Conservation (phyloP, 495 filamentous ascomycete genomes). For the Gamarada debralockiae region DNA sequence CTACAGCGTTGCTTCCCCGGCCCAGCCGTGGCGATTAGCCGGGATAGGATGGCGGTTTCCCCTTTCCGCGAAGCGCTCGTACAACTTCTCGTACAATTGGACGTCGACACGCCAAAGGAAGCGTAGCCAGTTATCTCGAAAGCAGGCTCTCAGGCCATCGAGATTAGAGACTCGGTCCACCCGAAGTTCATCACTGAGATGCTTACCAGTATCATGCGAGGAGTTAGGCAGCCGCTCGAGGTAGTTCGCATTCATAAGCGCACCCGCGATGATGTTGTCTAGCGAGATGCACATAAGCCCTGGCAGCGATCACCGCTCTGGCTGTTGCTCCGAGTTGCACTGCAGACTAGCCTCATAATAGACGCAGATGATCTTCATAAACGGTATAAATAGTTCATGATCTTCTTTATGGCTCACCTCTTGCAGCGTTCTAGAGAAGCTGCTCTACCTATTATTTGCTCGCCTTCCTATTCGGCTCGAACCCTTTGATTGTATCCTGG, state of each 20-base stretch:
- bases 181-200: conserved; percentile 55
- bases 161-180: conserved; percentile 49
- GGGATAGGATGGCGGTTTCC: conserved; percentile 27
- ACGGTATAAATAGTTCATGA: conserved; percentile 54
- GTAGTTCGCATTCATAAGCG: conserved; percentile 45
- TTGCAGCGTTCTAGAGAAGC: too few relatives aligned
- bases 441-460: conserved; percentile 64
- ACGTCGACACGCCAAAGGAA: conserved; percentile 31
- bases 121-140: conserved; percentile 40
- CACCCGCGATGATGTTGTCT: conserved; percentile 58
- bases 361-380: conserved; percentile 2
- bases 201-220: conserved; percentile 42
- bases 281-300: conserved; percentile 34
- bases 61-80: conserved; percentile 36
- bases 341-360: conserved; percentile 37
- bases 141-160: conserved; percentile 28
- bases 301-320: conserved; percentile 58
- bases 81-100: conserved; percentile 41
- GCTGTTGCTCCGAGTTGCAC: conserved; percentile 53
- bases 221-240: conserved; percentile 30
- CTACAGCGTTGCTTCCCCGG: conserved; percentile 55
- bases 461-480: conserved; percentile 55
- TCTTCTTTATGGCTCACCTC: conserved; percentile 43
- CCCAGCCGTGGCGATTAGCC: conserved; percentile 35
- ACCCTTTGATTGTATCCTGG: conserved; percentile 44